Percentiles rank a stretch among this genome's conserved stretches.
Evolutionary conservation across 257 asterid genomes (phyloP).

Genomic region (Voacanga thouarsii): DNA sequence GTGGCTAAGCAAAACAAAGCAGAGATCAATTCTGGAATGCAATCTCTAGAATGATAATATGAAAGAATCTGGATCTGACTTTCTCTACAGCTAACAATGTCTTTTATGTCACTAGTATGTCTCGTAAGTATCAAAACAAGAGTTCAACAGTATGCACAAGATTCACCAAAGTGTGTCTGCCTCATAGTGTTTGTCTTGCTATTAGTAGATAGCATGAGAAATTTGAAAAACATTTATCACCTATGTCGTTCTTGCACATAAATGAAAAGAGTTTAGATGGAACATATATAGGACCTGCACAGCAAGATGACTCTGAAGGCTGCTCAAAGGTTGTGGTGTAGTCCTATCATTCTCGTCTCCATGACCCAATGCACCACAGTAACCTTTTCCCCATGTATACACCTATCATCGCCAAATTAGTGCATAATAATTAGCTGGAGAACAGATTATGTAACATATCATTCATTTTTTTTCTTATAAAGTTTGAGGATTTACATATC

Average conservation of each 20-base stretch:
- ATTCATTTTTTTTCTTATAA: not conserved
- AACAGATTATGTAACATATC: not conserved
- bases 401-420: conserved; percentile 40
- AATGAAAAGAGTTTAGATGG: not conserved
- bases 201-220: not conserved
- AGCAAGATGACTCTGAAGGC: conserved; percentile 53
- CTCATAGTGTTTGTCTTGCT: not conserved
- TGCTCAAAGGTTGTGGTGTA: conserved; percentile 49
- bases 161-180: not conserved
- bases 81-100: not conserved
- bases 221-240: not conserved
- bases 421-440: not conserved
- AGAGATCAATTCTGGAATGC: not conserved
- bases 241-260: not conserved
- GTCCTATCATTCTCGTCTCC: conserved; percentile 83
- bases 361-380: conserved; percentile 85
- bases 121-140: not conserved
- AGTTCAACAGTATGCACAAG: not conserved
- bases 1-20: not conserved
- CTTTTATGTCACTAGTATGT: not conserved
- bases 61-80: not conserved
- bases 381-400: conserved; percentile 91
- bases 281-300: conserved; percentile 56
- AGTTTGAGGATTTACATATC: conserved; percentile 46
- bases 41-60: not conserved